phyloP scores from a whole-genome alignment of 192 early-diverging fungal species.

The Umbelopsis sp. region DNA sequence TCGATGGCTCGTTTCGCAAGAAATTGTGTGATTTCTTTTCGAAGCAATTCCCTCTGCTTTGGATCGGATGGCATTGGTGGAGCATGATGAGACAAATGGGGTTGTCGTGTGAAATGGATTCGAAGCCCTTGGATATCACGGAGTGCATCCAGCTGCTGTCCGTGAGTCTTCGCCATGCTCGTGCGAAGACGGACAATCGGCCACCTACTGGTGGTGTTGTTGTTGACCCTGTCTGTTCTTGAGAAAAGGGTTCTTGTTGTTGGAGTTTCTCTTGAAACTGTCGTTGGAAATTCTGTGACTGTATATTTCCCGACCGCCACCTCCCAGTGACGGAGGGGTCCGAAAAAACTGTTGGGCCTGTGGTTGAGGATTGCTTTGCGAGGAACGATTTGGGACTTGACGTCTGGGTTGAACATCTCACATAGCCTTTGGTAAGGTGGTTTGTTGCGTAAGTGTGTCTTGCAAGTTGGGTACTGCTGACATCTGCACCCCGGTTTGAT shows the following conservation, averaged over 20 bases:
- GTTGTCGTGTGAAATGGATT: slow-evolving; percentile 22
- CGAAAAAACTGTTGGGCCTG: slow-evolving; percentile 23
- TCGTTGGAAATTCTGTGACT: not conserved
- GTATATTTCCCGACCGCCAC: slow-evolving; percentile 2
- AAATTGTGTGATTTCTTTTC: slow-evolving; percentile 27
- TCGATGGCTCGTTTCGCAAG: slow-evolving; percentile 31
- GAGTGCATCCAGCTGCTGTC: slow-evolving; percentile 19
- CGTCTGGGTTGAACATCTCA: too few relatives aligned
- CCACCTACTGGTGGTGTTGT: slow-evolving; percentile 25
- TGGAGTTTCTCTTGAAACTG: slow-evolving; percentile 10
- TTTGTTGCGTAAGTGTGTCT: too few relatives aligned
- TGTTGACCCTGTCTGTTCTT: not conserved
- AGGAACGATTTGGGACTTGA: too few relatives aligned
- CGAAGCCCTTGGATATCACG: slow-evolving; percentile 21
- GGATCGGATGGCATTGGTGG: slow-evolving; percentile 14
- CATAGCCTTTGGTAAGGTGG: too few relatives aligned
- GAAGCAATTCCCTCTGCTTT: slow-evolving; percentile 11
- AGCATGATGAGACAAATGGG: slow-evolving; percentile 15
- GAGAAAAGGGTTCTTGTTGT: not conserved
- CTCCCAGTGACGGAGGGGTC: slow-evolving; percentile 1
- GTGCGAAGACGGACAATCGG: slow-evolving; percentile 20
- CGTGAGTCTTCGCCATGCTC: slow-evolving; percentile 15
- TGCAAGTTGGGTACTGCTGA: too few relatives aligned
- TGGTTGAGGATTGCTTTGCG: not conserved
- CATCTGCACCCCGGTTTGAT: too few relatives aligned